Conservation (phyloP, 495 filamentous ascomycete genomes). For the Talaromyces borbonicus region DNA sequence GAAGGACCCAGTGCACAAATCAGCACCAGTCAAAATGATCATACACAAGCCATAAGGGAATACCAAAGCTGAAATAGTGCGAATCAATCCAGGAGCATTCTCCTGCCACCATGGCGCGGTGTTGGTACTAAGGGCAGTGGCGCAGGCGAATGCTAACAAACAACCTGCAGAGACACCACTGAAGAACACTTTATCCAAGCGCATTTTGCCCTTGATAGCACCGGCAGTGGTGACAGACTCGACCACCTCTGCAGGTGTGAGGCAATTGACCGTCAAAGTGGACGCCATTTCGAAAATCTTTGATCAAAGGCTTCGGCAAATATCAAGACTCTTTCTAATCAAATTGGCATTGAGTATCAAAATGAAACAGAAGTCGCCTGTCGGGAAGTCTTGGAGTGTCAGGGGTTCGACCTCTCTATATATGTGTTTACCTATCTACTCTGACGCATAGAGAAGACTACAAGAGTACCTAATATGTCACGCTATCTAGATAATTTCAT, state of each 20-base stretch:
- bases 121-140: constrained; percentile 40
- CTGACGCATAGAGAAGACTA: too few species aligned
- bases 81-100: constrained; percentile 50
- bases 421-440: too few species aligned
- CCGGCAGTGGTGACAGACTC: constrained; percentile 37
- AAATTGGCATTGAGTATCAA: too few species aligned
- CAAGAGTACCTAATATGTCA: too few species aligned
- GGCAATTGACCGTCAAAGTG: constrained; percentile 24
- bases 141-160: constrained; percentile 44
- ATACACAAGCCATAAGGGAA: constrained; percentile 51
- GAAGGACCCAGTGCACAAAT: constrained; percentile 50
- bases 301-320: too few species aligned
- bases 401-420: too few species aligned
- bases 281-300: background rate
- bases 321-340: too few species aligned
- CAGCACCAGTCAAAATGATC: constrained; percentile 49
- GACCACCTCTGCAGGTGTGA: constrained; percentile 36
- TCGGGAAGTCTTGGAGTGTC: too few species aligned
- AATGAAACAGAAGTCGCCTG: too few species aligned
- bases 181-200: constrained; percentile 44
- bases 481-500: too few species aligned
- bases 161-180: constrained; percentile 44
- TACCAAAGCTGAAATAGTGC: constrained; percentile 43
- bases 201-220: constrained; percentile 40
- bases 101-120: constrained; percentile 49